Conservation (phyloP, 2,329 filamentous ascomycete species). For the Venturia oleaginea region DNA sequence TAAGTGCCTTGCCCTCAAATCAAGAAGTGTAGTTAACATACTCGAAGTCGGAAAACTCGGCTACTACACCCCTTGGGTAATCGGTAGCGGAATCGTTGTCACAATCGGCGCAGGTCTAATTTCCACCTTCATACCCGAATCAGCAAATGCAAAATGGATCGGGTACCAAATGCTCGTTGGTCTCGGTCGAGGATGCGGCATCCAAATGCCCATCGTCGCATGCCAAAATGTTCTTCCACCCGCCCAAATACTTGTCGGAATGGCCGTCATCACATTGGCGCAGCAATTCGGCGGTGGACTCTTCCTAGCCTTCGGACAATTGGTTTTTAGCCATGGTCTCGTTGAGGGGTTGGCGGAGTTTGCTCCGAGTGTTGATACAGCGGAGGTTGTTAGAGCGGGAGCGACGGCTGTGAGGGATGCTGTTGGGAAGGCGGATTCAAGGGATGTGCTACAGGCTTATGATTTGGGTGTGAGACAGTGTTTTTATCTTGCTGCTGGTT, state of each 20-base stretch:
- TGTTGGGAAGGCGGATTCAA: slow-evolving; percentile 21
- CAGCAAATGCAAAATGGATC: slow-evolving; percentile 39
- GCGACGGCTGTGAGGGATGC: slow-evolving; percentile 1
- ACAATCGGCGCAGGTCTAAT: slow-evolving; percentile 20
- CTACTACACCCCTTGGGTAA: slow-evolving; percentile 28
- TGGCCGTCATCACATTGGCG: slow-evolving; percentile 21
- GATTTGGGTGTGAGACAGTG: slow-evolving; percentile 31
- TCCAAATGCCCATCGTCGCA: slow-evolving; percentile 44
- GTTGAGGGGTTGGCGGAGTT: slow-evolving; percentile 41
- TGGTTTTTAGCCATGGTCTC: slow-evolving; percentile 58
- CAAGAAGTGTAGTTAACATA: neutral
- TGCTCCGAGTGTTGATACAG: slow-evolving; percentile 30
- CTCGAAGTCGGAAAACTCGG: slow-evolving; percentile 23
- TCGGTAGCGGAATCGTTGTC: slow-evolving; percentile 22
- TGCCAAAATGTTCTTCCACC: slow-evolving; percentile 29
- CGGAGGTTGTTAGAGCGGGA: slow-evolving; percentile 31
- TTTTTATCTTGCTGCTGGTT: slow-evolving; percentile 1
- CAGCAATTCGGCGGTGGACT: slow-evolving; percentile 58
- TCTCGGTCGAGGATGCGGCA: slow-evolving; percentile 36
- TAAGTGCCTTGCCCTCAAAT: slow-evolving; percentile 12
- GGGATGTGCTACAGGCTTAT: slow-evolving; percentile 33
- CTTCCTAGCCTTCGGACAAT: slow-evolving; percentile 55
- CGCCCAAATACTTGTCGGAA: slow-evolving; percentile 20
- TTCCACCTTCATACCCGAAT: slow-evolving; percentile 28
- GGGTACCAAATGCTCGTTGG: slow-evolving; percentile 45